A percentile compares a stretch with the other conserved stretches of the same genome.
Conservation (phyloP, 768 basidiomycete species). For the Suillus hirtellus region DNA sequence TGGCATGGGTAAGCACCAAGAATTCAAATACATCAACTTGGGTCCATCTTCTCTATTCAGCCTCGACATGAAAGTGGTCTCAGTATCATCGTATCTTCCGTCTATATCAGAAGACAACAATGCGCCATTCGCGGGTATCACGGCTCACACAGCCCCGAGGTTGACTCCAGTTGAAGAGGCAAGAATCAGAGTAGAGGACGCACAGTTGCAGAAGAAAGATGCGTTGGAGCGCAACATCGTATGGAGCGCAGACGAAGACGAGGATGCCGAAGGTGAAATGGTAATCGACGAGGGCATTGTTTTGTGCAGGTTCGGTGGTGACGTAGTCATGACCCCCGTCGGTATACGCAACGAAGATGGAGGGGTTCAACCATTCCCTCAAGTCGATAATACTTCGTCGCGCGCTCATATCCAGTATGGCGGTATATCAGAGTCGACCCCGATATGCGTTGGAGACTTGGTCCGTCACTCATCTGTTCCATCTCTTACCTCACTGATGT, state of each 20-base stretch:
- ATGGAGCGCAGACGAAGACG: constrained; percentile 62
- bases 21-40: neutral
- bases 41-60: constrained; percentile 36
- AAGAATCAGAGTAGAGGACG: constrained; percentile 50
- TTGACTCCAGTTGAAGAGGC: constrained; percentile 64
- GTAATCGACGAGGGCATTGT: constrained; percentile 28
- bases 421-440: constrained; percentile 52
- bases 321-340: constrained; percentile 39
- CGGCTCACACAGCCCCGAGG: constrained; percentile 33
- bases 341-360: constrained; percentile 62
- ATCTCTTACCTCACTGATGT: neutral
- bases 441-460: constrained; percentile 55
- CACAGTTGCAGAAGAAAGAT: constrained; percentile 61
- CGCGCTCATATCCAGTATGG: constrained; percentile 37
- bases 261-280: constrained; percentile 62
- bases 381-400: constrained; percentile 26
- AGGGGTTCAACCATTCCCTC: constrained; percentile 42
- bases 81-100: constrained; percentile 74
- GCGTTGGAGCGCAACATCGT: constrained; percentile 61
- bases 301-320: constrained; percentile 23
- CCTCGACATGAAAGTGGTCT: constrained; percentile 69
- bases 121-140: constrained; percentile 53
- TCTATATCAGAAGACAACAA: constrained; percentile 59
- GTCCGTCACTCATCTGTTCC: constrained; percentile 35
- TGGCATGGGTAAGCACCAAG: constrained; percentile 60